Evolutionary conservation across 306 rosid species (phyloP), one percentile per base, ranked within the genome.

Genomic region (Spatholobus suberectus): DNA sequence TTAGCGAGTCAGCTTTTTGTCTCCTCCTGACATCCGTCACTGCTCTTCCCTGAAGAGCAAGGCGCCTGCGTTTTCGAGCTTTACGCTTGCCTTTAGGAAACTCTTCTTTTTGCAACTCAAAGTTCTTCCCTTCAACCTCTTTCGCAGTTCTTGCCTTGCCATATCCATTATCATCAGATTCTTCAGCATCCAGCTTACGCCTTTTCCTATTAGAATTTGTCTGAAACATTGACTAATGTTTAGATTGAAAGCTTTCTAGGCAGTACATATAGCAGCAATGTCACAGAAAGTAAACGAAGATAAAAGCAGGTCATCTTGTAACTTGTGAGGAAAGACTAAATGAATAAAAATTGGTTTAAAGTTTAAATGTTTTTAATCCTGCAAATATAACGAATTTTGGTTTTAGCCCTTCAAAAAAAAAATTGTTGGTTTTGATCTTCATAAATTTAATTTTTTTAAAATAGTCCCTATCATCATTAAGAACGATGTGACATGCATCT

Each of bases 51-150:
- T 93, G 99, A 62, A 93, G 94, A 71, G 94, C 94, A 17, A 96
- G 89, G 62, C 97, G 92, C 89, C 98, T 87, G 80, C 99, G 96
- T 34, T 93, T 96, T 78, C 99, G 83, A 9, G 93, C 95, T 85
- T 96, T 93, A 68, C 99, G 90, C 91, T 96, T 96, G 62, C 99
- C 98, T 89, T 93, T 96, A 2, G 99, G 99, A 83, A 87, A 90
- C 58, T 96, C 98, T 82, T 92, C 99, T 76, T 87, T 93, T 70
- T 85, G 96, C 51, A 94, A 80, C 77, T 92, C 94, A 6, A 96
- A 89, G 88, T 92, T 91, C 87, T 87, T 96, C 85, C 94, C 89
- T 15, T 92, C 97, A 0, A 41, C 78, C 67, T 80, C 97, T 87
- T 89, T 94, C 1, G 81, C 72, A 49, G 80, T 26, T 85, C 87